Evolutionary conservation across 345 rosid genomes (phyloP).

Genomic region (Gynandropsis gynandra): DNA sequence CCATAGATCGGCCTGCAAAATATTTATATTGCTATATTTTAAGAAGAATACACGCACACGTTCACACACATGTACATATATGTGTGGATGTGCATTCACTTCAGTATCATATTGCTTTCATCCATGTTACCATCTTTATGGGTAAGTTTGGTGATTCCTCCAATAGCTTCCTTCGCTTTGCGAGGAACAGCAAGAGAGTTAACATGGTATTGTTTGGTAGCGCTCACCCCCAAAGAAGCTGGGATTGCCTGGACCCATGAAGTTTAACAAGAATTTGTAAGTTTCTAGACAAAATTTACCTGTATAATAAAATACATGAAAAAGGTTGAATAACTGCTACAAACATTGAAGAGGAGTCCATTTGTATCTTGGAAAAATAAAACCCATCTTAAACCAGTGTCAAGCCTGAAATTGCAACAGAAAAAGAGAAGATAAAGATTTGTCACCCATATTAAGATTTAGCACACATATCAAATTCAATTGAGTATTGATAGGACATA

Average conservation of each 20-base stretch:
- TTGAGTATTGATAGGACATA: not conserved
- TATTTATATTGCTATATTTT: conserved; percentile 1
- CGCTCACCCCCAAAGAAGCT: conserved; percentile 87
- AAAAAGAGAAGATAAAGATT: not conserved
- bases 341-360: conserved; percentile 95
- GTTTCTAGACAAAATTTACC: conserved; percentile 6
- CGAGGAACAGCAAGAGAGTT: conserved; percentile 98
- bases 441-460: not conserved
- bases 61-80: not conserved
- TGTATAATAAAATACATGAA: conserved; percentile 4
- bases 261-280: conserved; percentile 2
- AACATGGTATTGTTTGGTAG: conserved; percentile 72
- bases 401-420: conserved; percentile 45
- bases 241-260: conserved; percentile 69
- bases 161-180: conserved; percentile 97
- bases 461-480: not conserved
- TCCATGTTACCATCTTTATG: conserved; percentile 67
- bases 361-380: conserved; percentile 97
- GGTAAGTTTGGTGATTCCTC: conserved; percentile 87
- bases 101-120: not conserved
- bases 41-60: not conserved
- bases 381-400: conserved; percentile 77
- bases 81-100: not conserved
- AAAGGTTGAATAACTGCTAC: conserved; percentile 13
- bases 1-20: conserved; percentile 81